Conservation (phyloP, 768 basidiomycete species). For the Thelephora ganbajun region DNA sequence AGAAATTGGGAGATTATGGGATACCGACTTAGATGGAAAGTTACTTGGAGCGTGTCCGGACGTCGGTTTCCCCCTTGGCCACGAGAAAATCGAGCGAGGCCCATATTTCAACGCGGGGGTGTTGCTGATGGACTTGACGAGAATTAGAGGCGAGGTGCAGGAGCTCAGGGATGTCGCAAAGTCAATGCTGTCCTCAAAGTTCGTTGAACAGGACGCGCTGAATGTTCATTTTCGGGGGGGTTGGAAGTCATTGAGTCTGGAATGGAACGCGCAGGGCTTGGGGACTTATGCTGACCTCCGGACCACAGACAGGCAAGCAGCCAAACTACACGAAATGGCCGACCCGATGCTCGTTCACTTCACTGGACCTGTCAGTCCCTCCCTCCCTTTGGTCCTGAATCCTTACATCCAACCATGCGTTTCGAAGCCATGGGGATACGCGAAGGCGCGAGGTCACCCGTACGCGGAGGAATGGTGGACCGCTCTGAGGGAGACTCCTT, state of each 20-base stretch:
- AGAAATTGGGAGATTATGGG: constrained; percentile 29
- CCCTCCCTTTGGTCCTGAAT: constrained; percentile 30
- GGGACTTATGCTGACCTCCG: constrained; percentile 32
- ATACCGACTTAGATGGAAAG: constrained; percentile 26
- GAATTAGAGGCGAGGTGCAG: constrained; percentile 15
- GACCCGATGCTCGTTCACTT: constrained; percentile 40
- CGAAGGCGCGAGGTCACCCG: constrained; percentile 37
- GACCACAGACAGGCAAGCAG: constrained; percentile 20
- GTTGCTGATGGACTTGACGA: constrained; percentile 33
- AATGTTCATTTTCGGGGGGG: constrained; percentile 29
- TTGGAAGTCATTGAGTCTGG: constrained; percentile 27
- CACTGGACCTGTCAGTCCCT: constrained; percentile 39
- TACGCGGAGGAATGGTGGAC: constrained; percentile 34
- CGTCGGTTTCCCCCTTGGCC: constrained; percentile 36
- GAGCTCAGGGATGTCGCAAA: constrained; percentile 16
- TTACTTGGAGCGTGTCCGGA: constrained; percentile 31
- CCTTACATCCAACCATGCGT: constrained; percentile 38
- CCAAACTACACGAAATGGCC: constrained; percentile 22
- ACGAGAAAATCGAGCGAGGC: constrained; percentile 17
- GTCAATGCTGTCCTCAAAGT: constrained; percentile 18
- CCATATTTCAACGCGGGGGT: constrained; percentile 47
- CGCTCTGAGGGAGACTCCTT: constrained; percentile 25
- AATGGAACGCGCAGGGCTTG: constrained; percentile 45
- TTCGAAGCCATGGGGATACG: constrained; percentile 46
- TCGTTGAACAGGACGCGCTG: constrained; percentile 36